A percentile compares a stretch with the other conserved stretches of the same genome.
These are phyloP conservation scores for Eustoma russellianum DNA, from an alignment of 257 asterid genomes.

Conservation along the genomic window DNA sequence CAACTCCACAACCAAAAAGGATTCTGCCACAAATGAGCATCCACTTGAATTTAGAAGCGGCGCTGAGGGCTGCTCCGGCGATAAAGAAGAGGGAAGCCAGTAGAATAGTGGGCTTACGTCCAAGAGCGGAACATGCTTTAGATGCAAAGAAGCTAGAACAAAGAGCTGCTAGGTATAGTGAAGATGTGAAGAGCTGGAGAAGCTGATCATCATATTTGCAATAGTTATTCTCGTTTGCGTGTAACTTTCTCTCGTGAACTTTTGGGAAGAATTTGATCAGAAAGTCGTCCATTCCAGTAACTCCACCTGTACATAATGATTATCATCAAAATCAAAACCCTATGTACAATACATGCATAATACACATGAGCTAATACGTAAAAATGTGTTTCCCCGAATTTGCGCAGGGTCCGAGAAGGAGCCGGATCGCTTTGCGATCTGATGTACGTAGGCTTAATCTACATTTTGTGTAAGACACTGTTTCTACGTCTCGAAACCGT, in stretches of 20 bases:
- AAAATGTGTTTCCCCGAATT: no score
- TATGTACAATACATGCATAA: no score
- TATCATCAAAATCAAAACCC: no score
- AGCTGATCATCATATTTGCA: slow-evolving; percentile 71
- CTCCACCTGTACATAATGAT: slow-evolving; percentile 45
- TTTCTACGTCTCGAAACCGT: no score
- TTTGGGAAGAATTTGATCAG: slow-evolving; percentile 54
- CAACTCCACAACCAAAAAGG: slow-evolving; percentile 71
- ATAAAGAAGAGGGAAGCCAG: slow-evolving; percentile 46
- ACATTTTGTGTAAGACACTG: no score
- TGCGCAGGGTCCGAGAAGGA: no score
- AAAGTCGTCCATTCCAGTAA: slow-evolving; percentile 78
- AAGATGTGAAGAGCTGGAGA: slow-evolving; percentile 81
- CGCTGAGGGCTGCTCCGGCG: slow-evolving; percentile 43
- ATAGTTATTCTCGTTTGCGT: slow-evolving; percentile 48
- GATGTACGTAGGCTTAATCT: no score
- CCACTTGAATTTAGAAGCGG: slow-evolving; percentile 17
- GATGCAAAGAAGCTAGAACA: slow-evolving; percentile 75
- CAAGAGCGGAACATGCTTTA: slow-evolving; percentile 37
- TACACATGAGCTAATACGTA: no score
- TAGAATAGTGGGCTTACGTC: slow-evolving; percentile 54
- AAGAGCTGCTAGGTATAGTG: slow-evolving; percentile 62
- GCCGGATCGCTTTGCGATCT: no score
- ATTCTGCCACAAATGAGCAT: slow-evolving; percentile 60
- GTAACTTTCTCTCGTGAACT: slow-evolving; percentile 29